Conservation (phyloP, 176 grass and related monocot genomes). For the Lolium perenne region DNA sequence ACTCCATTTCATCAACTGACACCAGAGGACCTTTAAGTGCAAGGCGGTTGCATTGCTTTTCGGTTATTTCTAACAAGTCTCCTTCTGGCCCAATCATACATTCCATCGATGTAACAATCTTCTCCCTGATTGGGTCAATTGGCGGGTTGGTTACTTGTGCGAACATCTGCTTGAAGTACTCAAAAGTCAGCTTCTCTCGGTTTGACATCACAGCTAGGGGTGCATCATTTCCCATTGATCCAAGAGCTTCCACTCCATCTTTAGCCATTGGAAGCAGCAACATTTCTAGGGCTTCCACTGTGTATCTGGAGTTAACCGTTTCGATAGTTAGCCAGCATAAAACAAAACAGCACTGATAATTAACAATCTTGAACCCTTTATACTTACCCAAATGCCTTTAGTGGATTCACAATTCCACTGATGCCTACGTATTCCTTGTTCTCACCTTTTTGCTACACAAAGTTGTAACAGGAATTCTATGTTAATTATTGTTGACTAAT, state of each 20-base stretch:
- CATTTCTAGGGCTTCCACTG: conserved; percentile 94
- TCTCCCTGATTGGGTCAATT: conserved; percentile 96
- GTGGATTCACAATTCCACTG: conserved; percentile 75
- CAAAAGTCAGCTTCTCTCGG: conserved; percentile 92
- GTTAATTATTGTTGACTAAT: background rate
- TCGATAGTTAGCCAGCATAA: conserved; percentile 27
- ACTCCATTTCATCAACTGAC: conserved; percentile 94
- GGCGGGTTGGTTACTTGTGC: conserved; percentile 99
- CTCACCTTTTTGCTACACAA: conserved; percentile 47
- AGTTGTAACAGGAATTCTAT: conserved; percentile 28
- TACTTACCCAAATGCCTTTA: conserved; percentile 96
- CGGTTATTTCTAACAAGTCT: conserved; percentile 90
- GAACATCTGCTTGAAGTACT: conserved; percentile 99
- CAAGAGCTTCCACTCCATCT: conserved; percentile 78
- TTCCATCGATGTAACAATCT: conserved; percentile 98
- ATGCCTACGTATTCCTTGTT: conserved; percentile 57
- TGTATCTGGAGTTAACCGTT: conserved; percentile 67
- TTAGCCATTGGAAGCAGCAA: conserved; percentile 93
- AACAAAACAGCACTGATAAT: conserved; percentile 4
- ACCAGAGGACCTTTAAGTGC: conserved; percentile 80
- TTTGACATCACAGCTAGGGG: conserved; percentile 98
- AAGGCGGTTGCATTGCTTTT: conserved; percentile 88
- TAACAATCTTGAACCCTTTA: conserved; percentile 4
- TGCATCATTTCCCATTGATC: conserved; percentile 97
- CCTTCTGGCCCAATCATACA: conserved; percentile 99